phyloP scores from a whole-genome alignment of 2,329 filamentous ascomycete species.

The Dendrostoma leiphaemia region DNA sequence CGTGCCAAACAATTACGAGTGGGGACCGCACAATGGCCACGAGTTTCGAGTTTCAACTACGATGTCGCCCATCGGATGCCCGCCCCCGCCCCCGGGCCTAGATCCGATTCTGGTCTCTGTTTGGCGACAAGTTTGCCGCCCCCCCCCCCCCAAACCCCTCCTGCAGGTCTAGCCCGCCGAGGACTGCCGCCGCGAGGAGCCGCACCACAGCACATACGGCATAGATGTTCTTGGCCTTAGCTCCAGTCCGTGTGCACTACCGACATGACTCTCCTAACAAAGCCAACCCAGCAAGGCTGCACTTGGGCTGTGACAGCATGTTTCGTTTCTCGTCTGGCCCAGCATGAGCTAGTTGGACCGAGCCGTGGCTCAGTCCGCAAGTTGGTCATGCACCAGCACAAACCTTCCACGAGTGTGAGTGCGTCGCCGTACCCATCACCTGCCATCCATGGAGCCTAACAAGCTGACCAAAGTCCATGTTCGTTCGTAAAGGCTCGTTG shows the following conservation, averaged over 20 bases:
- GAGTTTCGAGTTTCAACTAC: neutral
- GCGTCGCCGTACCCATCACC: neutral
- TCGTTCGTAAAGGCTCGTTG: neutral
- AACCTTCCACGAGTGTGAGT: no score
- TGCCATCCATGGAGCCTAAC: neutral
- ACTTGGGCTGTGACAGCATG: neutral
- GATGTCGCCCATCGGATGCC: neutral
- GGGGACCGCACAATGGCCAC: neutral
- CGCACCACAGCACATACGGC: neutral
- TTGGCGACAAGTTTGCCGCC: neutral
- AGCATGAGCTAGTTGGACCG: neutral
- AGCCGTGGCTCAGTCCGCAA: constrained; percentile 11
- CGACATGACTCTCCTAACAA: neutral
- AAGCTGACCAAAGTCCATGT: neutral
- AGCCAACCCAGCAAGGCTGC: neutral
- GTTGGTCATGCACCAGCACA: constrained; percentile 2
- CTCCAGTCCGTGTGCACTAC: no score
- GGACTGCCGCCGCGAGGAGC: neutral
- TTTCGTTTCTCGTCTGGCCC: neutral
- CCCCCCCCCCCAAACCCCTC: no score
- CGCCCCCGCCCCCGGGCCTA: no score
- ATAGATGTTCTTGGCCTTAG: neutral
- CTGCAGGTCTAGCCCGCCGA: neutral
- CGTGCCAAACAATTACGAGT: neutral
- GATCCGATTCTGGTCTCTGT: neutral